phyloP scores from a whole-genome alignment of 257 asterid genomes.

The Solanum gracilifrons region DNA sequence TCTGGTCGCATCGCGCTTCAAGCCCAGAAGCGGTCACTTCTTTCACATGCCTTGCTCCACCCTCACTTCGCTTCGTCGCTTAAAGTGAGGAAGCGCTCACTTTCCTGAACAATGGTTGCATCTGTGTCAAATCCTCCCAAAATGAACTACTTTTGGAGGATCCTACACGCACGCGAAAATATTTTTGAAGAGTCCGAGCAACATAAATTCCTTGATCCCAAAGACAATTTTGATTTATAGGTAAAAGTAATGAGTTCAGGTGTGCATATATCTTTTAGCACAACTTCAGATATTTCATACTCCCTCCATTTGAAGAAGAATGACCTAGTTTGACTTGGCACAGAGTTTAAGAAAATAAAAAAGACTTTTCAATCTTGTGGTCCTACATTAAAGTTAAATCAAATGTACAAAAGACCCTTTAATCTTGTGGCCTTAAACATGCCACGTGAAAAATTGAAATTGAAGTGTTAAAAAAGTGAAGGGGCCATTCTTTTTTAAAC shows the following conservation, averaged over 20 bases:
- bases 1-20: no score
- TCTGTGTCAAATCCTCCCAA: neutral
- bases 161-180: neutral
- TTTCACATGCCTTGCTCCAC: no score
- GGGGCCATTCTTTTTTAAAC: no score
- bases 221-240: neutral
- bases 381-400: neutral
- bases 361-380: neutral
- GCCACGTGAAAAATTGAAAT: neutral
- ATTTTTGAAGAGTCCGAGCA: neutral
- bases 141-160: neutral
- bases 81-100: no score
- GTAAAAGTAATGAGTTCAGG: neutral
- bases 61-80: no score
- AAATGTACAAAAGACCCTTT: neutral
- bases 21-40: no score
- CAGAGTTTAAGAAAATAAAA: no score
- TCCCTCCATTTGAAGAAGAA: neutral
- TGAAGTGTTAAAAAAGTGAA: no score
- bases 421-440: neutral
- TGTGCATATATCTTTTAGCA: neutral
- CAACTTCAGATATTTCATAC: neutral
- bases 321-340: neutral
- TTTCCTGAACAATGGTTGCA: neutral
- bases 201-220: neutral